These are phyloP conservation scores for Raffaelea ambrosiae DNA, from an alignment of 2,329 filamentous ascomycete species.

Conservation along the genomic window DNA sequence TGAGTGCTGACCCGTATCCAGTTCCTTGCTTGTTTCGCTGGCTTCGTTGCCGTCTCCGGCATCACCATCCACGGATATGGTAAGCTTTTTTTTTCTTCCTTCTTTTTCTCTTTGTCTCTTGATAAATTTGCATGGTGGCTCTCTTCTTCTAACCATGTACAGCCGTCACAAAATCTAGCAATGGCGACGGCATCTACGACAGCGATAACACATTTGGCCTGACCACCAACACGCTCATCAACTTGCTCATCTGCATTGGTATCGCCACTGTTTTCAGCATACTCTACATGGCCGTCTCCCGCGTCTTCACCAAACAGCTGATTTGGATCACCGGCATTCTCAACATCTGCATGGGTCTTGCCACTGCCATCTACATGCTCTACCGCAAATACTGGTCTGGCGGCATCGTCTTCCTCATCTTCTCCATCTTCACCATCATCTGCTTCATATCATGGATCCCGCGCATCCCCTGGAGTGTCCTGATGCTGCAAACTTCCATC, in stretches of 20 bases:
- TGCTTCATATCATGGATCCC: constrained; percentile 86
- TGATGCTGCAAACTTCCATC: constrained; percentile 82
- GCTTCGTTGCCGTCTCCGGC: constrained; percentile 11
- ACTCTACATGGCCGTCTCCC: constrained; percentile 66
- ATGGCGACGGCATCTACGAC: constrained; percentile 67
- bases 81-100: background rate
- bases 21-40: constrained; percentile 18
- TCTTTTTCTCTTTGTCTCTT: background rate
- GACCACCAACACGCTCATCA: constrained; percentile 74
- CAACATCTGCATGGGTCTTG: constrained; percentile 78
- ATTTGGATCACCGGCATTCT: constrained; percentile 90
- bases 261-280: constrained; percentile 69
- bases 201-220: constrained; percentile 57
- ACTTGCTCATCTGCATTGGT: constrained; percentile 71
- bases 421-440: constrained; percentile 69
- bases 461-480: constrained; percentile 80
- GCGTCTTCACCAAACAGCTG: constrained; percentile 77
- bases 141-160: background rate
- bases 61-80: constrained; percentile 13
- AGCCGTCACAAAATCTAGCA: constrained; percentile 47
- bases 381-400: constrained; percentile 68
- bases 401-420: constrained; percentile 80
- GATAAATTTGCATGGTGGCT: background rate
- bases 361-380: constrained; percentile 80
- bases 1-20: no score